Conservation (phyloP, 345 rosid species). For the Eucalyptus lansdowneana region DNA sequence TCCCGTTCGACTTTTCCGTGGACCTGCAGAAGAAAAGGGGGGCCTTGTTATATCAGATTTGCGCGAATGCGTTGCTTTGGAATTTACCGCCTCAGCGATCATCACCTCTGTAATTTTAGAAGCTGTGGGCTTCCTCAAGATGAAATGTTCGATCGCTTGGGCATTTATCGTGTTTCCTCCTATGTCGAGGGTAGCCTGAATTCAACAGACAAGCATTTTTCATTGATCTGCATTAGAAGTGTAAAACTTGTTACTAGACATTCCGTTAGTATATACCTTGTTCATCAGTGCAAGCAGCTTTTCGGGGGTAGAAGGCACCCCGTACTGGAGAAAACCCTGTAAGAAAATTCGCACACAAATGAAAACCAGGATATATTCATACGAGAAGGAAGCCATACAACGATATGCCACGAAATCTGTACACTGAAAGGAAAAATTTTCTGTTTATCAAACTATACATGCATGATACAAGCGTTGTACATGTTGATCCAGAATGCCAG, state of each 20-base stretch:
- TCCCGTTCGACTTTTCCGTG: constrained; percentile 29
- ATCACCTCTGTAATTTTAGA: constrained; percentile 36
- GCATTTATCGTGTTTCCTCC: constrained; percentile 84
- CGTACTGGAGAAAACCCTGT: constrained; percentile 84
- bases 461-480: constrained; percentile 97
- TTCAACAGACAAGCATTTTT: background rate
- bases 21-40: background rate
- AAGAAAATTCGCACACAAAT: background rate
- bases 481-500: constrained; percentile 98
- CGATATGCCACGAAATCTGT: background rate
- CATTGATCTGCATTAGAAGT: background rate
- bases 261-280: constrained; percentile 21
- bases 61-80: background rate
- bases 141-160: constrained; percentile 69
- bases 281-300: constrained; percentile 48
- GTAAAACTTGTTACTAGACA: background rate
- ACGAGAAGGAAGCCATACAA: background rate
- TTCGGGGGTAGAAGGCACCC: constrained; percentile 73
- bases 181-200: constrained; percentile 65
- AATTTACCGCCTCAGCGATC: background rate
- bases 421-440: background rate
- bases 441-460: constrained; percentile 29
- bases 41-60: background rate
- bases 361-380: background rate
- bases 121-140: constrained; percentile 46